Percentiles rank a stretch among this genome's conserved stretches.
Conservation (phyloP, 2,329 filamentous ascomycete genomes). For the Trichoderma lentiforme region DNA sequence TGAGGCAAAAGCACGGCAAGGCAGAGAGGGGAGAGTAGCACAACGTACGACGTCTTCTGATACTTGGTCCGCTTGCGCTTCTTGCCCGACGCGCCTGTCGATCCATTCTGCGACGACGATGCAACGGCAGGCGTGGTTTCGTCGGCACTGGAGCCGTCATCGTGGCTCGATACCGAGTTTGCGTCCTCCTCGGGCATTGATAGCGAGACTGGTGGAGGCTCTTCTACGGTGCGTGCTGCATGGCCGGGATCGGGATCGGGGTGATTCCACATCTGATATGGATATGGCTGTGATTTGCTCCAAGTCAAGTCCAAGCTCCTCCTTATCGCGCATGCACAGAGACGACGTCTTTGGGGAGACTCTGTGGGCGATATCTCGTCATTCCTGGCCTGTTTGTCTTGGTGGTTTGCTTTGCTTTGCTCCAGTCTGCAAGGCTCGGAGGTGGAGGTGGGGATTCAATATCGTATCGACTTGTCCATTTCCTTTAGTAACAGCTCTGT, state of each 20-base stretch:
- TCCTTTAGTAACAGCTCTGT: neutral
- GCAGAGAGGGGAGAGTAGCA: neutral
- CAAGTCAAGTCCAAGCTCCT: neutral
- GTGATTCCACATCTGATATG: constrained; percentile 29
- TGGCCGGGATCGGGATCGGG: constrained; percentile 10
- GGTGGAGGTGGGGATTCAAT: neutral
- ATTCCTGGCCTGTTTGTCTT: neutral
- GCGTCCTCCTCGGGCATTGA: constrained; percentile 36
- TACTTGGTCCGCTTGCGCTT: constrained; percentile 41
- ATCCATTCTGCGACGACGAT: constrained; percentile 25
- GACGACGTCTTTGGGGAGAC: neutral
- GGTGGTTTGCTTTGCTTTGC: neutral
- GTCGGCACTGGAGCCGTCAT: constrained; percentile 38
- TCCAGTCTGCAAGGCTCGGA: constrained; percentile 8
- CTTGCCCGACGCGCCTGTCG: constrained; percentile 28
- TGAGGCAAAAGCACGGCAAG: neutral
- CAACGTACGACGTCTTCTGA: constrained; percentile 43
- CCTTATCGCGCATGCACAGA: constrained; percentile 8
- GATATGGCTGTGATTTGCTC: neutral
- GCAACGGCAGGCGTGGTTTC: constrained; percentile 25
- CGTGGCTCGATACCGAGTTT: constrained; percentile 36
- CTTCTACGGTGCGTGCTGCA: constrained; percentile 26
- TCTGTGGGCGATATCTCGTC: constrained; percentile 3
- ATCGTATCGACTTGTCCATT: neutral
- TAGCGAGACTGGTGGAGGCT: constrained; percentile 19